Conservation (phyloP, 768 basidiomycete genomes). For the Rhizopogon vinicolor region DNA sequence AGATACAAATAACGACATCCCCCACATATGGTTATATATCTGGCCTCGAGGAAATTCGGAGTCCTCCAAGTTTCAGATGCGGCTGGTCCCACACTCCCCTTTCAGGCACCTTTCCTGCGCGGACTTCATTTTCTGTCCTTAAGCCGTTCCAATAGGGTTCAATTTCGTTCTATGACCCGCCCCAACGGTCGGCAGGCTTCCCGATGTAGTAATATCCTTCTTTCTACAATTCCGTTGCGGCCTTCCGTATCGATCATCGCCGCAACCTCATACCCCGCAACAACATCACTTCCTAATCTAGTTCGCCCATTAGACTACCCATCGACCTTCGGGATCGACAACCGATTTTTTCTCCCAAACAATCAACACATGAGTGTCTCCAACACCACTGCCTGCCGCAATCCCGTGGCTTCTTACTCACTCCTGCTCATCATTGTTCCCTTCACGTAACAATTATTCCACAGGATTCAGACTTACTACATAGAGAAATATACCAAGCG, state of each 20-base stretch:
- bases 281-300: neutral
- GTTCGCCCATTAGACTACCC: neutral
- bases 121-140: conserved; percentile 14
- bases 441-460: conserved; percentile 1
- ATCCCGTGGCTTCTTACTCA: conserved; percentile 2
- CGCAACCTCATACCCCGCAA: neutral
- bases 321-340: neutral
- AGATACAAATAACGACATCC: conserved; percentile 12
- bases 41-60: conserved; percentile 12
- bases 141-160: conserved; percentile 16
- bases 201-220: neutral
- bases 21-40: conserved; percentile 22
- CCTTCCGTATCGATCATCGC: neutral
- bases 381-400: neutral
- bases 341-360: neutral
- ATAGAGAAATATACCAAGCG: conserved; percentile 1
- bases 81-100: conserved; percentile 15
- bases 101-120: conserved; percentile 22
- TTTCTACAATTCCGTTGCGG: neutral
- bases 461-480: neutral
- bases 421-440: neutral
- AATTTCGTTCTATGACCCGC: conserved; percentile 14
- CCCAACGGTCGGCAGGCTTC: conserved; percentile 9
- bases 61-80: conserved; percentile 24
- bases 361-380: neutral